Conservation (phyloP, 2,329 filamentous ascomycete genomes). For the Arthroderma sp. region DNA sequence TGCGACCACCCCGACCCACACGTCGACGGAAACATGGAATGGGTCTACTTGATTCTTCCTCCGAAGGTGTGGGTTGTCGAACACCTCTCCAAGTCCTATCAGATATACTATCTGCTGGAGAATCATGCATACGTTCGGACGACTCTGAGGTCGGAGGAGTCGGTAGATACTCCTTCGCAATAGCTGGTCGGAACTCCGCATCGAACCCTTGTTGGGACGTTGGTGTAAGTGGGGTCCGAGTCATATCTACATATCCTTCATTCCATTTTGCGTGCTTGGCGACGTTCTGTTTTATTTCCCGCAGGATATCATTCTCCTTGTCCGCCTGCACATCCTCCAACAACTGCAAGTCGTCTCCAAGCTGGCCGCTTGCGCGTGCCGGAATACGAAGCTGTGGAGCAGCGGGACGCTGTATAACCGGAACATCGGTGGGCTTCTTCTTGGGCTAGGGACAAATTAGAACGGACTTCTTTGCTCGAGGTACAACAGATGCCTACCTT, state of each 20-base stretch:
- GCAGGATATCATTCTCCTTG: slow-evolving; percentile 65
- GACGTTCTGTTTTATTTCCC: slow-evolving; percentile 75
- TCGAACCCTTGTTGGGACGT: slow-evolving; percentile 51
- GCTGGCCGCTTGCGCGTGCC: slow-evolving; percentile 55
- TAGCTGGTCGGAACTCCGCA: slow-evolving; percentile 52
- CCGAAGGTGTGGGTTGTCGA: slow-evolving; percentile 30
- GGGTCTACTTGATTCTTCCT: slow-evolving; percentile 27
- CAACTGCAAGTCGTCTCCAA: slow-evolving; percentile 66
- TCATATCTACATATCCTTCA: slow-evolving; percentile 75
- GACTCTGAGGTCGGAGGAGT: slow-evolving; percentile 37
- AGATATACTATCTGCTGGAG: slow-evolving; percentile 21
- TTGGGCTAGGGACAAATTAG: slow-evolving; percentile 48
- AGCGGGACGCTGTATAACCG: slow-evolving; percentile 48
- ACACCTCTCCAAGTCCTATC: slow-evolving; percentile 25
- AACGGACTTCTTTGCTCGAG: background rate
- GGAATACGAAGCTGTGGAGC: slow-evolving; percentile 56
- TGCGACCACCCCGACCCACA: slow-evolving; percentile 66
- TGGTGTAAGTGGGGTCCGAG: slow-evolving; percentile 70
- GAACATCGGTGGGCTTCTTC: slow-evolving; percentile 49
- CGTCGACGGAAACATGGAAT: slow-evolving; percentile 67
- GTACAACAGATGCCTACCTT: slow-evolving; percentile 47
- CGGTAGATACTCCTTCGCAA: slow-evolving; percentile 52
- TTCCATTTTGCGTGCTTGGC: slow-evolving; percentile 88
- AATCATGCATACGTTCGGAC: slow-evolving; percentile 31
- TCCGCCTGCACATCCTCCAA: slow-evolving; percentile 66